Evolutionary conservation across 2,329 filamentous ascomycete species (phyloP).

Genomic region (Colletotrichum shisoi): DNA sequence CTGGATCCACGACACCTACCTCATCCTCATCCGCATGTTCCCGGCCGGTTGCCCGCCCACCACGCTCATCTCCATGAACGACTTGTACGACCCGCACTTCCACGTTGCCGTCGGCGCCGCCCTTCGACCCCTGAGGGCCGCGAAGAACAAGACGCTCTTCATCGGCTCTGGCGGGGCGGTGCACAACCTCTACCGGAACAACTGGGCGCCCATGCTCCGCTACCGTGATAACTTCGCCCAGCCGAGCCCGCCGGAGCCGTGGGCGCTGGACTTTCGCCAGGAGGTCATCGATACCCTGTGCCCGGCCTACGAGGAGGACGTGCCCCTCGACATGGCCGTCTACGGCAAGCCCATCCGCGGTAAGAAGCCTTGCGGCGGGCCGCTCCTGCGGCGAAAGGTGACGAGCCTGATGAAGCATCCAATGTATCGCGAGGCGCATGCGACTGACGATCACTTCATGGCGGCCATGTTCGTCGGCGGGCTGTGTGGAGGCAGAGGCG

Average conservation of each 20-base stretch:
- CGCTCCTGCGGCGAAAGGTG: constrained; percentile 61
- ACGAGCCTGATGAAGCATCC: constrained; percentile 74
- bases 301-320: constrained; percentile 56
- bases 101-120: constrained; percentile 64
- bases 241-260: constrained; percentile 64
- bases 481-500: constrained; percentile 57
- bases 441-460: constrained; percentile 76
- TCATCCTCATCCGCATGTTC: constrained; percentile 75
- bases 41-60: constrained; percentile 70
- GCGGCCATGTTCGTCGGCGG: constrained; percentile 70
- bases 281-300: constrained; percentile 52
- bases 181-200: constrained; percentile 74
- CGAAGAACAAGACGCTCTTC: constrained; percentile 56
- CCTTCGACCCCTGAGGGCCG: constrained; percentile 63
- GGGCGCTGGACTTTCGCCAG: constrained; percentile 72
- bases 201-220: constrained; percentile 70
- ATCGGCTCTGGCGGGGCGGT: constrained; percentile 69
- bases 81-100: constrained; percentile 52
- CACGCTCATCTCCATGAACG: constrained; percentile 54
- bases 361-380: constrained; percentile 53
- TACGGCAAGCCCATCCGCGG: constrained; percentile 30
- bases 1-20: constrained; percentile 77
- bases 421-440: constrained; percentile 70
- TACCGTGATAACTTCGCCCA: constrained; percentile 70
- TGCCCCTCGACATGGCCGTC: constrained; percentile 48